phyloP scores from a whole-genome alignment of 129 eudicot species.

The Daucus carota region DH1_v3.0 NC_030383.2:15244001-15244500 shows the following conservation, averaged over 20 bases:
- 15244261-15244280: slow-evolving; percentile 80
- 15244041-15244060: slow-evolving; percentile 88
- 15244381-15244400: slow-evolving; percentile 95
- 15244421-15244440: slow-evolving; percentile 72
- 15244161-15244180: slow-evolving; percentile 83
- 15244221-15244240: slow-evolving; percentile 75
- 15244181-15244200: slow-evolving; percentile 88
- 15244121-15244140: slow-evolving; percentile 99
- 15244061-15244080: slow-evolving; percentile 94
- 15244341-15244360: slow-evolving; percentile 91
- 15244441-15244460: slow-evolving; percentile 87
- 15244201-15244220: slow-evolving; percentile 93
- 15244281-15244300: slow-evolving; percentile 93
- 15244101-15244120: slow-evolving; percentile 91
- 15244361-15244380: slow-evolving; percentile 97
- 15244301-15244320: slow-evolving; percentile 77
- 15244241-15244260: slow-evolving; percentile 95
- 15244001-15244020: slow-evolving; percentile 92
- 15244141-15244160: slow-evolving; percentile 87
- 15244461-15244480: slow-evolving; percentile 97
- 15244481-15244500: slow-evolving; percentile 93
- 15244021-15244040: slow-evolving; percentile 96
- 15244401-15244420: slow-evolving; percentile 89
- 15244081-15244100: slow-evolving; percentile 88
- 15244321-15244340: slow-evolving; percentile 84